Base-by-base conservation (phyloP, 805 yeast species). In the Cyberlindnera bimundalis region DNA sequence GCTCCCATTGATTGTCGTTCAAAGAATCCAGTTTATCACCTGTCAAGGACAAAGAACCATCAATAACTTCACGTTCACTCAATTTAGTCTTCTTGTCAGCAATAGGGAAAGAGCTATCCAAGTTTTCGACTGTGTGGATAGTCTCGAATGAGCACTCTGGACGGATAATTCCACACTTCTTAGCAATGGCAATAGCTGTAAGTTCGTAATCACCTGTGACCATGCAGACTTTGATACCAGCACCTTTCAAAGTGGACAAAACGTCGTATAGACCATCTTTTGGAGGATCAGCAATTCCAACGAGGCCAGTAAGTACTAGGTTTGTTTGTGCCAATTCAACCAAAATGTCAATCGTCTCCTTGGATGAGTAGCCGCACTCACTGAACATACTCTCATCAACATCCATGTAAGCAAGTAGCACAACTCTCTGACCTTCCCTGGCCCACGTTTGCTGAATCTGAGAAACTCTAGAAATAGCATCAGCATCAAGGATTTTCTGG, bases 131-230 rank as follows among this genome's bases (percentile, higher is more conserved):
- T 8, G 36, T 45, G 42, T 56, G 46, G 17, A 52, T 52, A 4
- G 29, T 33, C 12, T 35, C 39, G 23, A 37, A 39, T 2, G 43
- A 45, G 29, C 28, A 55, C 18, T 34, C 34, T 14, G 44, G 35
- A 18, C 41, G 27, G 3, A 66, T 45, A 21, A 68, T 67, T 13
- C 70, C 71, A 53, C 67, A 59, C 41, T 68, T 67, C 27, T 64
- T 63, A 4, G 76, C 77, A 47, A 75, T 74, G 3, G 76, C 66
- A 26, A 69, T 61, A 1, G 75, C 80, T 21, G 79, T 75, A 12
- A 70, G 56, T 48, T 71, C 74, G 46, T 67, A 73, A 53, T 76
- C 81, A 43, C 81, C 80, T n/a, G 74, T 70, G 17, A 69, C 66
- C 73, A 70, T 69, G 6, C 62, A 61, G 13, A 65, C 55, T 34